phyloP scores from a whole-genome alignment of 1,284 basidiomycete species.

The Cryptococcus depauperatus region DNA sequence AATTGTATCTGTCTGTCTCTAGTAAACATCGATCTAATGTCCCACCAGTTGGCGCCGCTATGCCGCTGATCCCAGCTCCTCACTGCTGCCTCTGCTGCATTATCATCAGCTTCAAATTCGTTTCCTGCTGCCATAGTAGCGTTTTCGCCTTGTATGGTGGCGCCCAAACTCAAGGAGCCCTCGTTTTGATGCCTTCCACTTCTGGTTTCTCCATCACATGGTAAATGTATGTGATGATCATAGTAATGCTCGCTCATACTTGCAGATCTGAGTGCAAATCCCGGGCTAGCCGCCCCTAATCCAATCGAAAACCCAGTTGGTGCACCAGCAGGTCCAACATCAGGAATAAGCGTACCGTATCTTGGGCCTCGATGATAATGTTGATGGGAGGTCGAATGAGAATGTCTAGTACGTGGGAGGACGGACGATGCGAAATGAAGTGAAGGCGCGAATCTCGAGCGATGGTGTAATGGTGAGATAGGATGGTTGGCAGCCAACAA shows the following conservation, averaged over 20 bases:
- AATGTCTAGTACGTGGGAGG: slow-evolving; percentile 12
- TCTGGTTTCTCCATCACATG: slow-evolving; percentile 5
- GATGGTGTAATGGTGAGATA: not conserved
- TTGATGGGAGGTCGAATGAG: slow-evolving; percentile 3
- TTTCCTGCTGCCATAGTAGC: not conserved
- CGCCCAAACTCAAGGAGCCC: slow-evolving; percentile 17
- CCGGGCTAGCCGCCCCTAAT: slow-evolving; percentile 44
- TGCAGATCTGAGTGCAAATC: slow-evolving; percentile 40
- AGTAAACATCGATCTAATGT: slow-evolving; percentile 2
- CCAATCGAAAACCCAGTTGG: slow-evolving; percentile 44
- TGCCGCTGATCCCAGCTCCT: slow-evolving; percentile 5
- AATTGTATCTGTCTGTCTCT: not conserved
- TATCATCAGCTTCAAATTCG: slow-evolving; percentile 1
- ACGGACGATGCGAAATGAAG: slow-evolving; percentile 17
- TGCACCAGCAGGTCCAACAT: slow-evolving; percentile 28
- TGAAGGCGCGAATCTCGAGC: slow-evolving; percentile 2
- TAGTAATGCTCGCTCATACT: slow-evolving; percentile 14
- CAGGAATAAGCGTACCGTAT: slow-evolving; percentile 43
- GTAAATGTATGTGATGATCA: slow-evolving; percentile 2
- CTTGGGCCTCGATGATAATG: slow-evolving; percentile 20
- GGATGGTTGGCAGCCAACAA: not conserved
- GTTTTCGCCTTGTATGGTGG: slow-evolving; percentile 20
- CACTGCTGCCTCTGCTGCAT: slow-evolving; percentile 8
- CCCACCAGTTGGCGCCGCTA: not conserved
- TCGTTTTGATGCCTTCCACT: slow-evolving; percentile 21